A percentile compares a stretch with the other conserved stretches of the same genome.
phyloP scores from a whole-genome alignment of 2,329 filamentous ascomycete genomes.

The Thielaviopsis punctulata region DNA sequence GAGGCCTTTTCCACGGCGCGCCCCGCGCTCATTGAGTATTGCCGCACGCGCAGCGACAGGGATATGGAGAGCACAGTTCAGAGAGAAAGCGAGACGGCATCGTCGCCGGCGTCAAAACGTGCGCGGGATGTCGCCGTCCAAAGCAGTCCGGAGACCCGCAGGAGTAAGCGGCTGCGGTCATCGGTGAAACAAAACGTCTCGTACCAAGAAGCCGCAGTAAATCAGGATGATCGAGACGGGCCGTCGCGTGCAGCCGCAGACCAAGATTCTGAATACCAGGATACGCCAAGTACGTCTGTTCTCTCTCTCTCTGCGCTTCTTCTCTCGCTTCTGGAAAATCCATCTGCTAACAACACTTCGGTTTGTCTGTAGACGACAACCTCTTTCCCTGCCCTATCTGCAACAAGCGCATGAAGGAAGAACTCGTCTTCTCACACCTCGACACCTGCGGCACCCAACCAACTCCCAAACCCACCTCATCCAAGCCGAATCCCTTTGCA shows the following conservation, averaged over 20 bases:
- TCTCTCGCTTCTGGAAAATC: not conserved
- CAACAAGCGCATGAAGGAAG: slow-evolving; percentile 58
- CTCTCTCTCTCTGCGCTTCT: not conserved
- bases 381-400: slow-evolving; percentile 77
- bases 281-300: slow-evolving; percentile 18
- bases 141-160: slow-evolving; percentile 17
- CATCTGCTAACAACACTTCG: slow-evolving; percentile 12
- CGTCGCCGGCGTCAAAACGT: slow-evolving; percentile 46
- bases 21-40: slow-evolving; percentile 44
- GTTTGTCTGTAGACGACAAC: slow-evolving; percentile 44
- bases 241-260: not conserved
- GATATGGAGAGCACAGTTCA: slow-evolving; percentile 70
- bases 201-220: not conserved
- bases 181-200: slow-evolving; percentile 20
- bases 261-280: slow-evolving; percentile 19
- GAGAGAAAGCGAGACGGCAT: slow-evolving; percentile 40
- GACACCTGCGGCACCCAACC: slow-evolving; percentile 40
- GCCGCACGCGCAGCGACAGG: slow-evolving; percentile 48
- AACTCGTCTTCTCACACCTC: slow-evolving; percentile 62
- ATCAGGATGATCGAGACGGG: not conserved
- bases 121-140: slow-evolving; percentile 24
- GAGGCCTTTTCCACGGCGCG: slow-evolving; percentile 57
- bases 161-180: slow-evolving; percentile 34
- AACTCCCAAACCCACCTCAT: slow-evolving; percentile 1
- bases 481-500: slow-evolving; percentile 13